These are phyloP conservation scores for Solanum arcanum DNA, from an alignment of 257 asterid genomes.

Conservation along the genomic window DNA sequence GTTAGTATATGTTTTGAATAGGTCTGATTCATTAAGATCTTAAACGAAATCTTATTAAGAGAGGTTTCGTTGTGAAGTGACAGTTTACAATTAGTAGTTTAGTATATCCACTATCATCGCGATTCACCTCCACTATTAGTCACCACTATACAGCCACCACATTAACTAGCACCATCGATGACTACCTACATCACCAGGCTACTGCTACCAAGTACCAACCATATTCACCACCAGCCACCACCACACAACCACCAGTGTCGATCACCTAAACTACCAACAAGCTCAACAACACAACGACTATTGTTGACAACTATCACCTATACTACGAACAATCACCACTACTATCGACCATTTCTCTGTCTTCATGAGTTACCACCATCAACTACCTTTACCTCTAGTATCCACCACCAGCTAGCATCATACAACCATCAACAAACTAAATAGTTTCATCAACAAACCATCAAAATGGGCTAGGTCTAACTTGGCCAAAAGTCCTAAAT, in stretches of 20 bases:
- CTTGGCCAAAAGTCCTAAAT: background rate
- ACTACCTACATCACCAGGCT: background rate
- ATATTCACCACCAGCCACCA: background rate
- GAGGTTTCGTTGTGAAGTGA: background rate
- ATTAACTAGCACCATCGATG: background rate
- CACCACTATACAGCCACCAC: background rate
- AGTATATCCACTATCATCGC: background rate
- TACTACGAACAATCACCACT: background rate
- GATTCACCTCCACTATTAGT: background rate
- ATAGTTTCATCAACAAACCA: background rate
- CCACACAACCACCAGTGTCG: background rate
- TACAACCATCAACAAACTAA: background rate
- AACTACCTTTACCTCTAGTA: background rate
- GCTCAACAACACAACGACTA: background rate
- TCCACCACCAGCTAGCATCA: background rate
- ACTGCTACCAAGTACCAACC: background rate
- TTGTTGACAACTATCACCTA: background rate
- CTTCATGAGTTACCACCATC: background rate
- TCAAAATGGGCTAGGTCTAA: background rate
- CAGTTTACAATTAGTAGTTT: background rate
- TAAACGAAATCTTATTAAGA: background rate
- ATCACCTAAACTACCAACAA: background rate
- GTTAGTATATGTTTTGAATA: background rate
- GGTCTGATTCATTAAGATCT: background rate
- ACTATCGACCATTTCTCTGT: background rate